A percentile compares a stretch with the other conserved stretches of the same genome.
Conservation (phyloP, 2,329 filamentous ascomycete species). For the Cercospora nicotianae region DNA sequence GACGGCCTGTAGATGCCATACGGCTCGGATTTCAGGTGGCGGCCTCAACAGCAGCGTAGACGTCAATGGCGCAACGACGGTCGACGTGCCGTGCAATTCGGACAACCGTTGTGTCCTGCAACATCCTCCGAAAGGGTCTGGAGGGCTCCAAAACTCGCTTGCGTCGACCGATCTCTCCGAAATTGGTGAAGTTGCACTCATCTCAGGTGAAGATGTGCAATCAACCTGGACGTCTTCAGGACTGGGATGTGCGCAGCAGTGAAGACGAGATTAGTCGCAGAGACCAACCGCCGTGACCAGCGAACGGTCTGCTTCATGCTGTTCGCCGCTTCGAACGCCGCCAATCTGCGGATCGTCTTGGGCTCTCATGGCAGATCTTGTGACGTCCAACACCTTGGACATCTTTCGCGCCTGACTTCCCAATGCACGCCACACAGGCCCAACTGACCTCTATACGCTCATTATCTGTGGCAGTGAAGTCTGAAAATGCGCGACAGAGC, state of each 20-base stretch:
- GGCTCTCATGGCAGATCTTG: slow-evolving; percentile 1
- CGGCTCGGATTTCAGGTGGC: background rate
- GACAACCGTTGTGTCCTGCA: background rate
- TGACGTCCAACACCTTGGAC: background rate
- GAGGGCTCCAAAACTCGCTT: background rate
- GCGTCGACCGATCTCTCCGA: background rate
- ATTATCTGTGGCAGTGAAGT: background rate
- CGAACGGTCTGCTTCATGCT: background rate
- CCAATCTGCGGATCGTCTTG: background rate
- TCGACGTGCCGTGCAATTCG: background rate
- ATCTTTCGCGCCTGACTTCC: background rate
- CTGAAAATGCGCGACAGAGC: slow-evolving; percentile 4
- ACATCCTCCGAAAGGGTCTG: background rate
- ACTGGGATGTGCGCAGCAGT: background rate
- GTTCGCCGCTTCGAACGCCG: background rate
- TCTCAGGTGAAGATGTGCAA: background rate
- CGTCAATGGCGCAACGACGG: background rate
- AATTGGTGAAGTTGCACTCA: slow-evolving; percentile 2
- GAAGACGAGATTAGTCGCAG: background rate
- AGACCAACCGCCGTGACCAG: background rate
- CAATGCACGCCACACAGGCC: slow-evolving; percentile 3
- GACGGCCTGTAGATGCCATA: background rate
- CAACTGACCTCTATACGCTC: slow-evolving; percentile 4
- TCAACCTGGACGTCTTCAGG: background rate
- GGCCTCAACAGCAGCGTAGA: background rate